phyloP scores from a whole-genome alignment of 176 grass and related monocot species.

The Cenchrus americanus region DNA sequence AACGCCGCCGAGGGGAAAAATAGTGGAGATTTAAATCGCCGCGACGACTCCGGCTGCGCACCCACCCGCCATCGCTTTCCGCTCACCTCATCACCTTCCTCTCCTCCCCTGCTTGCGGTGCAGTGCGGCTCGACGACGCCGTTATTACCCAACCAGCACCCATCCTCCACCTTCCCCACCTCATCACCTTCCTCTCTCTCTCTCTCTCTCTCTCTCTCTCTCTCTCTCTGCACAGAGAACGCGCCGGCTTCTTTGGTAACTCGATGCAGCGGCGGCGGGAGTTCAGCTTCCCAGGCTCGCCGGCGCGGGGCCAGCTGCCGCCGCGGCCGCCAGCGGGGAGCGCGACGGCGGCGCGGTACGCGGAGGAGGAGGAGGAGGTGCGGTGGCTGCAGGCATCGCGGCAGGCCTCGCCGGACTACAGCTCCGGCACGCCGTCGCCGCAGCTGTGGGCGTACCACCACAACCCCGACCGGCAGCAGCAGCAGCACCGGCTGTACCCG shows the following conservation, averaged over 20 bases:
- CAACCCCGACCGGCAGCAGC: not conserved
- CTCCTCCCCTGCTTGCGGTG: too few species aligned
- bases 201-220: not conserved
- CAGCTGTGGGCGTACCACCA: conserved; percentile 42
- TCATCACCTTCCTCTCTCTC: too few species aligned
- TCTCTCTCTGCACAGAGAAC: not conserved
- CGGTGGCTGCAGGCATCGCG: conserved; percentile 48
- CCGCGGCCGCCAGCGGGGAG: not conserved
- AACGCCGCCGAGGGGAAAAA: not conserved
- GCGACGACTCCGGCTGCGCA: not conserved
- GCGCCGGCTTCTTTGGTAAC: not conserved
- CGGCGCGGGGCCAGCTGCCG: not conserved
- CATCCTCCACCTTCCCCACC: not conserved
- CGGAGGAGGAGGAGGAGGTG: conserved; percentile 36
- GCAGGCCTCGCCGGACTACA: conserved; percentile 37
- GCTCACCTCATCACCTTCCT: not conserved
- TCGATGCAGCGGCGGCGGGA: conserved; percentile 39
- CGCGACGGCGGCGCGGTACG: not conserved
- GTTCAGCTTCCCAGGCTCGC: conserved; percentile 45
- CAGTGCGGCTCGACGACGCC: not conserved
- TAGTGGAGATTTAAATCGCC: not conserved
- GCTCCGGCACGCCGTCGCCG: conserved; percentile 48
- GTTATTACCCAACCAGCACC: conserved; percentile 16
- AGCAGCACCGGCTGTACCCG: conserved; percentile 13
- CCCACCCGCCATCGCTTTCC: conserved; percentile 30